Conservation (phyloP, 1,284 basidiomycete genomes). For the Melampsora americana region DNA sequence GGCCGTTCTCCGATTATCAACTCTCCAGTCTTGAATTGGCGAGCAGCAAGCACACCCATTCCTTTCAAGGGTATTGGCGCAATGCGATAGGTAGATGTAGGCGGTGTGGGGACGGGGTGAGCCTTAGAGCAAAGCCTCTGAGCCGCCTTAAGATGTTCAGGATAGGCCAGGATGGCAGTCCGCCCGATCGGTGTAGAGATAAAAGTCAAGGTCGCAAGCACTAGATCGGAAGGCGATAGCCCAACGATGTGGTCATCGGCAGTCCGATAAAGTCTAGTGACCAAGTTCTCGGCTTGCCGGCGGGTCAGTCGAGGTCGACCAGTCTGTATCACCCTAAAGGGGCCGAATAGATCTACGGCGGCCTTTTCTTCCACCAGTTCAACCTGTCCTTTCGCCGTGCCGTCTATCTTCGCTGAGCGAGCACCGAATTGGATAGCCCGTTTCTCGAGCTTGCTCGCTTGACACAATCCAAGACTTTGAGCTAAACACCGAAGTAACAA, state of each 20-base stretch:
- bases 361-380: neutral
- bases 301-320: neutral
- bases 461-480: slow-evolving; percentile 12
- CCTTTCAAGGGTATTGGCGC: neutral
- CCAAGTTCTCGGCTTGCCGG: neutral
- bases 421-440: slow-evolving; percentile 39
- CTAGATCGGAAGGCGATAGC: neutral
- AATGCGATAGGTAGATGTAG: neutral
- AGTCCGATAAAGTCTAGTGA: slow-evolving; percentile 1
- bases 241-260: neutral
- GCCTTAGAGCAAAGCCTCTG: neutral
- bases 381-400: slow-evolving; percentile 18
- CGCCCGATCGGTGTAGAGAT: neutral
- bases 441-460: slow-evolving; percentile 27
- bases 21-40: neutral
- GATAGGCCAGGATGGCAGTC: slow-evolving; percentile 9
- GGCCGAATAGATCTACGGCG: neutral
- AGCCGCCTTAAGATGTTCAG: neutral
- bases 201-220: neutral
- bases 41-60: slow-evolving; percentile 1
- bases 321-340: neutral
- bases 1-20: neutral
- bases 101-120: neutral
- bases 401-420: slow-evolving; percentile 34
- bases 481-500: slow-evolving; percentile 23